Base-by-base conservation (phyloP, 106 monocot species). In the Dendrobium officinale region DNA sequence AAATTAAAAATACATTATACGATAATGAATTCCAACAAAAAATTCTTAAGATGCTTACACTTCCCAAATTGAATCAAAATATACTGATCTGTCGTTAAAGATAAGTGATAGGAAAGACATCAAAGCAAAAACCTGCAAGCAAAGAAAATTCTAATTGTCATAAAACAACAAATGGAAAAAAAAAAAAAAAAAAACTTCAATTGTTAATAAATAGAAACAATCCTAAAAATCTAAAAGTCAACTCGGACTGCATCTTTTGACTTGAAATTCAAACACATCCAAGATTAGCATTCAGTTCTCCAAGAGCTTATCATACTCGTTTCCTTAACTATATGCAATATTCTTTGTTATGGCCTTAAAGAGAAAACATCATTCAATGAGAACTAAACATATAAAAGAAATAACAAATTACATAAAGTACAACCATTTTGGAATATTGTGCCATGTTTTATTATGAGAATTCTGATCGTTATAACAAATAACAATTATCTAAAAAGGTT, bases 101-200 rank as follows among this genome's bases (percentile, higher is more conserved):
- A 92, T 82, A 70, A 97, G 92, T 37, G 97, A 97, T 22, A 97
- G 80, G 75, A 94, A 94, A 18, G 97, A 97, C 94, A 92, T 97
- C 82, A 94, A 77, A 2, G 97, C 92, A 86, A 88, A 94, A n/a
- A 97, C 97, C 97, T 97, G 87, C 67, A 66, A 81, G 54, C 72
- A 55, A 66, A 51, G 26, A 16, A 18, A 33, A 55, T 26, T 75
- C 29, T 29, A 22, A 54, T 13, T 13, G 31, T 19, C 26, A 77
- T 5, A n/a, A 29, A 27, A 10, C 29, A 45, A 47, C 9, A 26
- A 4, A 82, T 5, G 19, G 26, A 9, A 49, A 72, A 16, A 55
- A 19, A n/a, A n/a, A n/a, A n/a, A n/a, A n/a, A 24, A 33, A 70
- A 15, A 0, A 26, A 26, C 4, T 31, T 7, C 33, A 70, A 70